Evolutionary conservation across 2,329 filamentous ascomycete species (phyloP), one percentile per base, ranked within the genome.

Genomic region (Periglandula ipomoeae): DNA sequence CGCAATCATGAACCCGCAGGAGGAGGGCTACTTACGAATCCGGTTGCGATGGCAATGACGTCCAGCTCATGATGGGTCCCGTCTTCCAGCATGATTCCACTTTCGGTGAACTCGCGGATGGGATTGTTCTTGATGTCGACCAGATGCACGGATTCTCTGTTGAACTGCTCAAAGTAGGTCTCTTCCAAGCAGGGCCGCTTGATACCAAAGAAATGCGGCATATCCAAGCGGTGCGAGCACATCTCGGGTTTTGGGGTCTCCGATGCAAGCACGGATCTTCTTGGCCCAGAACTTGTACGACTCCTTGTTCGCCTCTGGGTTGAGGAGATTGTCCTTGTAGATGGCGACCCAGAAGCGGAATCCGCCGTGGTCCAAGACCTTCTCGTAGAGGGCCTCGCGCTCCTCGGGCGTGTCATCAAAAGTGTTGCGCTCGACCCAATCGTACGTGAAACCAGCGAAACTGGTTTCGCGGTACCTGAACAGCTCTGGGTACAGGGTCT

Each of bases 391-490:
- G 1, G 66, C 67, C 54, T 74, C 67, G 0, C 76, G 71, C 46
- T 78, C 67, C 44, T 75, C 74, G 0, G 70, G 65, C 0, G 65
- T 67, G 47, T 75, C 76, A 45, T 80, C 76, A 44, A 77, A 76
- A 0, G 78, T 80, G 37, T 74, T 72, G 50, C 72, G 74, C 56
- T 80, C 67, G 5, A 66, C 55, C 55, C 71, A 77, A 54, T 78
- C 75, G 52, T 79, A 84, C 4, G 70, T 61, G 59, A 85, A 82
- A 1, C 82, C 81, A 1, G 70, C 74, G 55, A 81, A 84, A 30
- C 62, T 76, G 20, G 61, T 73, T 56, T 75, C 68, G 2, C 79
- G 74, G 27, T 67, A 61, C 24, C 65, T 64, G 59, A 79, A 84
- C 2, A 84, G 65, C 46, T 74, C 66, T 60, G 86, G 73, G 55